Evolutionary conservation across 345 rosid species (phyloP).

Genomic region (Brassica cretica): DNA sequence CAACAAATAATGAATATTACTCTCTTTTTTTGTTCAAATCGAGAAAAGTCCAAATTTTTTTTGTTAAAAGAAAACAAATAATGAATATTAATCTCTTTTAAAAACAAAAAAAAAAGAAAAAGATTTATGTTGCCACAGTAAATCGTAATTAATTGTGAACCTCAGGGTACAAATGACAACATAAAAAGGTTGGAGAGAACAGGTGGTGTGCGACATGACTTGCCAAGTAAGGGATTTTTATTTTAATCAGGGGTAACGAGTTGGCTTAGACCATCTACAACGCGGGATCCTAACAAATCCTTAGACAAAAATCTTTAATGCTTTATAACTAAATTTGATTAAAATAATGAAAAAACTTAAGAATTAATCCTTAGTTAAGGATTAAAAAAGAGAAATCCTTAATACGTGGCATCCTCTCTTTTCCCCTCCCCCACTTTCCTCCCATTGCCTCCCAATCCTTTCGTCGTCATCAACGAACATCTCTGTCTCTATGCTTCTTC

Average conservation of each 20-base stretch:
- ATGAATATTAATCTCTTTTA: not conserved
- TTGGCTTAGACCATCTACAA: conserved; percentile 16
- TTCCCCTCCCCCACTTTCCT: too few relatives aligned
- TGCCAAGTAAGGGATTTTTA: conserved; percentile 53
- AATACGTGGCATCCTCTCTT: too few relatives aligned
- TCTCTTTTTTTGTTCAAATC: not conserved
- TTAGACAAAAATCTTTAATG: too few relatives aligned
- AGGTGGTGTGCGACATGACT: conserved; percentile 46
- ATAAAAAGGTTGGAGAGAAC: conserved; percentile 11
- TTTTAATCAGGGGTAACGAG: conserved; percentile 59
- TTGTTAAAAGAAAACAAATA: not conserved
- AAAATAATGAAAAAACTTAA: too few relatives aligned
- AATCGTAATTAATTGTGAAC: not conserved
- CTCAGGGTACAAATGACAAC: conserved; percentile 19
- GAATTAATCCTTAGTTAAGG: too few relatives aligned
- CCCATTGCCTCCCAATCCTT: too few relatives aligned
- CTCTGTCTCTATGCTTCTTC: too few relatives aligned
- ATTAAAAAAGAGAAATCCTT: too few relatives aligned
- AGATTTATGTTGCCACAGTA: not conserved
- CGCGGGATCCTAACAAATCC: too few relatives aligned
- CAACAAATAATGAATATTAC: conserved; percentile 1
- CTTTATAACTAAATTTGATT: too few relatives aligned
- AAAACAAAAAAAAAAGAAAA: not conserved
- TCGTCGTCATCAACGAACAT: too few relatives aligned
- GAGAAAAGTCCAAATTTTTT: too few relatives aligned